These are phyloP conservation scores for Paecilomyces fulvus DNA, from an alignment of 2,329 filamentous ascomycete species.

Conservation along the genomic window DNA sequence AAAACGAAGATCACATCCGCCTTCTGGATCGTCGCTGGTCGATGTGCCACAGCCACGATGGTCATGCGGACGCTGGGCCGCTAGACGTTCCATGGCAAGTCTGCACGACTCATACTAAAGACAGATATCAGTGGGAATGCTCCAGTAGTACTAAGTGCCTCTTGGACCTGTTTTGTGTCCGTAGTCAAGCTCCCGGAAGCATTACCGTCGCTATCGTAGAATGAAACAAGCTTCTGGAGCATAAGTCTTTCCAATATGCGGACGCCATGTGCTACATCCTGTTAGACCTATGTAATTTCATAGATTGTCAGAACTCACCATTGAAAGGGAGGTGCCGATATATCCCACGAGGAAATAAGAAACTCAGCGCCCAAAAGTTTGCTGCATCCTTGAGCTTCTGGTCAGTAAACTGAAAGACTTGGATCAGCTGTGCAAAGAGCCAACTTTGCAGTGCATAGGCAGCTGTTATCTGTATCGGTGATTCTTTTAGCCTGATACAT, in stretches of 20 bases:
- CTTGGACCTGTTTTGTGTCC: constrained; percentile 43
- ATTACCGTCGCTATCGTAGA: constrained; percentile 39
- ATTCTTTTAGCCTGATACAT: constrained; percentile 1
- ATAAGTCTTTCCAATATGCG: constrained; percentile 37
- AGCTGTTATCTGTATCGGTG: constrained; percentile 6
- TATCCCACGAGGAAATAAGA: constrained; percentile 42
- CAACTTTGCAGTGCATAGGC: constrained; percentile 29
- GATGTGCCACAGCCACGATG: constrained; percentile 69
- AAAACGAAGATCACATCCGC: constrained; percentile 75
- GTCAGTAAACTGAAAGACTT: constrained; percentile 39
- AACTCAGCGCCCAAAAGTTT: constrained; percentile 45
- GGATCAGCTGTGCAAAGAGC: constrained; percentile 42
- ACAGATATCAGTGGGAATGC: constrained; percentile 51
- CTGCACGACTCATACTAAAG: constrained; percentile 60
- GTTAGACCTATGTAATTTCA: not conserved
- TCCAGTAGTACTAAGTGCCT: constrained; percentile 41
- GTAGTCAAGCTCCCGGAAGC: constrained; percentile 41
- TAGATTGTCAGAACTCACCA: constrained; percentile 21
- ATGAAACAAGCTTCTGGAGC: constrained; percentile 34
- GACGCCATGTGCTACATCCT: constrained; percentile 21
- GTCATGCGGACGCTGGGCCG: constrained; percentile 50
- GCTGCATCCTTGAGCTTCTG: constrained; percentile 30
- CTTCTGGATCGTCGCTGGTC: constrained; percentile 68
- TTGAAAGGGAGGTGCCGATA: constrained; percentile 37
- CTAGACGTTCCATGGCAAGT: constrained; percentile 54